Percentiles rank a stretch among this genome's conserved stretches.
phyloP scores from a whole-genome alignment of 768 basidiomycete genomes.

The Austroboletus festivus region DNA sequence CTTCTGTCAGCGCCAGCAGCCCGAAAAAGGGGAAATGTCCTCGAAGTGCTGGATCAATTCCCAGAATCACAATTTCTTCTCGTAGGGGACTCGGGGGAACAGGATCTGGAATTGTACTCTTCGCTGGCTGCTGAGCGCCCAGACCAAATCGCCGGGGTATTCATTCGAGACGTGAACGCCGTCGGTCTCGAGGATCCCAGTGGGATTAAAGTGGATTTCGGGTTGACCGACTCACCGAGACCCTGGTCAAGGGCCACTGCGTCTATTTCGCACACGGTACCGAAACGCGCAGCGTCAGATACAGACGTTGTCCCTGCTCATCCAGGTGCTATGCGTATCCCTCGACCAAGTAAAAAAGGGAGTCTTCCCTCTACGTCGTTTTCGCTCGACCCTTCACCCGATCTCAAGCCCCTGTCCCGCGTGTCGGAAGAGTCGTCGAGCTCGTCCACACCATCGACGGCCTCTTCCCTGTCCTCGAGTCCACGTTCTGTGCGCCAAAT shows the following conservation, averaged over 20 bases:
- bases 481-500: constrained; percentile 5
- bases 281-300: constrained; percentile 22
- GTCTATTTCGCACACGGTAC: constrained; percentile 6
- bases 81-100: constrained; percentile 91
- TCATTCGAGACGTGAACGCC: constrained; percentile 71
- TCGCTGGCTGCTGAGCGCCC: constrained; percentile 68
- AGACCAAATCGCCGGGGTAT: constrained; percentile 70
- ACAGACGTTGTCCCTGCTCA: constrained; percentile 10
- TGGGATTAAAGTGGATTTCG: constrained; percentile 32
- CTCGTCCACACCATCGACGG: constrained; percentile 18
- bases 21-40: constrained; percentile 76
- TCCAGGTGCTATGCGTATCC: constrained; percentile 10
- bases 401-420: constrained; percentile 2
- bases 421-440: constrained; percentile 28
- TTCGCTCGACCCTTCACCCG: constrained; percentile 13
- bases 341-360: constrained; percentile 10
- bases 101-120: constrained; percentile 90
- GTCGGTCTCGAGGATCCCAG: constrained; percentile 60
- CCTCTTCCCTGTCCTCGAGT: constrained; percentile 22
- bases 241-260: constrained; percentile 5
- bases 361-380: constrained; percentile 13
- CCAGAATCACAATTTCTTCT: constrained; percentile 74
- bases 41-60: constrained; percentile 77
- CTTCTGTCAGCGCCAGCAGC: constrained; percentile 78
- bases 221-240: constrained; percentile 2